Evolutionary conservation across 768 basidiomycete genomes (phyloP).

Genomic region (Psilocybe sp.): DNA sequence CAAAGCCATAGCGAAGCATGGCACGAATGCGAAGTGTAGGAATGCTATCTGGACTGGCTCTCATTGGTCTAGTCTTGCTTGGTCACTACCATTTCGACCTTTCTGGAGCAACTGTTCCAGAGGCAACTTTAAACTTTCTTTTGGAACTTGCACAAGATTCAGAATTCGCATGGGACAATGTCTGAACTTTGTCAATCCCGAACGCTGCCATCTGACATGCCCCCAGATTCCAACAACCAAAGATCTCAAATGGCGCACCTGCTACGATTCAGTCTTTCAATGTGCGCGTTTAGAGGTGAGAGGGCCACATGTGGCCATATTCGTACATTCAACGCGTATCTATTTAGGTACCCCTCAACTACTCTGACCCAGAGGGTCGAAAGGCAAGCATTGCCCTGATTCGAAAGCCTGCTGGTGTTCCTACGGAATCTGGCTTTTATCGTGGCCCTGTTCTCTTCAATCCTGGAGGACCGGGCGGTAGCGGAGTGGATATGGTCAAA

Average conservation of each 20-base stretch:
- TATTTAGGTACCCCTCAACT: neutral
- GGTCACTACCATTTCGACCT: too few relatives aligned
- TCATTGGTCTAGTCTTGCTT: too few relatives aligned
- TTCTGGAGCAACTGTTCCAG: too few relatives aligned
- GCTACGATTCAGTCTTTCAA: constrained; percentile 4
- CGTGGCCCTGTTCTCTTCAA: constrained; percentile 45
- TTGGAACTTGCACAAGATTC: too few relatives aligned
- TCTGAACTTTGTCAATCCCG: too few relatives aligned
- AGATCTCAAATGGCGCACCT: constrained; percentile 8
- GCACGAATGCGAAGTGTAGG: too few relatives aligned
- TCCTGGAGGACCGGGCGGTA: constrained; percentile 46
- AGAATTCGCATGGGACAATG: too few relatives aligned
- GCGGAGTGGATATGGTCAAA: constrained; percentile 32
- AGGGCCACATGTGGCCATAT: too few relatives aligned
- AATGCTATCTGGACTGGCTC: too few relatives aligned
- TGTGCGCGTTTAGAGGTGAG: constrained; percentile 14
- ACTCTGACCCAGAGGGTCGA: constrained; percentile 27
- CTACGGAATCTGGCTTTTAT: constrained; percentile 26
- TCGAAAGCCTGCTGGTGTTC: constrained; percentile 34
- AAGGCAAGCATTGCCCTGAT: constrained; percentile 40
- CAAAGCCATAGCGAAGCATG: too few relatives aligned
- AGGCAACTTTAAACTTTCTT: too few relatives aligned
- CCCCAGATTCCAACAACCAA: constrained; percentile 1
- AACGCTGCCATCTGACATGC: too few relatives aligned
- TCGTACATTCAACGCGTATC: neutral